phyloP scores from a whole-genome alignment of 1,284 basidiomycete genomes.

The Sporisorium scitamineum region DNA sequence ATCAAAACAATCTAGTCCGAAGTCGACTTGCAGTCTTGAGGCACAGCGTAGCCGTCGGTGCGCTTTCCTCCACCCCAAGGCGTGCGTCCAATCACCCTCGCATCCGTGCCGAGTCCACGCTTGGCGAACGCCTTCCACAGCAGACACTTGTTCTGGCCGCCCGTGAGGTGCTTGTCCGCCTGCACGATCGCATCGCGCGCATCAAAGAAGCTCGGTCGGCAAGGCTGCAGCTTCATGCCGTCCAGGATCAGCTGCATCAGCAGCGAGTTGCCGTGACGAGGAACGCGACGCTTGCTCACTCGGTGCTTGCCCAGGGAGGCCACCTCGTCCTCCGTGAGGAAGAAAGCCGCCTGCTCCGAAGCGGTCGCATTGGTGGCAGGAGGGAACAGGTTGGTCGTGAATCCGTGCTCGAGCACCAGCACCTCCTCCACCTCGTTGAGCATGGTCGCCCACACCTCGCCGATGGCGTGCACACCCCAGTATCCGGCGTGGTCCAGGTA shows the following conservation, averaged over 20 bases:
- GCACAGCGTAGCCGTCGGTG: slow-evolving; percentile 71
- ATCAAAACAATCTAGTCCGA: not conserved
- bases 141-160: slow-evolving; percentile 90
- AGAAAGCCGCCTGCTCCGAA: slow-evolving; percentile 43
- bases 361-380: slow-evolving; percentile 50
- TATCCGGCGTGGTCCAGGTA: slow-evolving; percentile 89
- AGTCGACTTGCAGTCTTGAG: slow-evolving; percentile 68
- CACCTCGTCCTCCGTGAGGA: slow-evolving; percentile 52
- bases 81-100: slow-evolving; percentile 74
- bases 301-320: slow-evolving; percentile 70
- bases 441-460: slow-evolving; percentile 95
- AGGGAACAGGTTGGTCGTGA: slow-evolving; percentile 53
- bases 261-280: slow-evolving; percentile 91
- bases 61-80: slow-evolving; percentile 93
- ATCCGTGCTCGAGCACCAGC: slow-evolving; percentile 58
- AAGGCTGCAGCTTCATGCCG: slow-evolving; percentile 94
- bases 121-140: slow-evolving; percentile 87
- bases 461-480: slow-evolving; percentile 78
- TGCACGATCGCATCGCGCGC: slow-evolving; percentile 92
- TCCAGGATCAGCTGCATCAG: slow-evolving; percentile 86
- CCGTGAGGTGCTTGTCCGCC: slow-evolving; percentile 89
- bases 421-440: slow-evolving; percentile 76
- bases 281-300: slow-evolving; percentile 76
- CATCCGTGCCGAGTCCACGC: slow-evolving; percentile 75
- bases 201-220: slow-evolving; percentile 88